Evolutionary conservation across 257 asterid genomes (phyloP).

Genomic region (Capsicum chinense): DNA sequence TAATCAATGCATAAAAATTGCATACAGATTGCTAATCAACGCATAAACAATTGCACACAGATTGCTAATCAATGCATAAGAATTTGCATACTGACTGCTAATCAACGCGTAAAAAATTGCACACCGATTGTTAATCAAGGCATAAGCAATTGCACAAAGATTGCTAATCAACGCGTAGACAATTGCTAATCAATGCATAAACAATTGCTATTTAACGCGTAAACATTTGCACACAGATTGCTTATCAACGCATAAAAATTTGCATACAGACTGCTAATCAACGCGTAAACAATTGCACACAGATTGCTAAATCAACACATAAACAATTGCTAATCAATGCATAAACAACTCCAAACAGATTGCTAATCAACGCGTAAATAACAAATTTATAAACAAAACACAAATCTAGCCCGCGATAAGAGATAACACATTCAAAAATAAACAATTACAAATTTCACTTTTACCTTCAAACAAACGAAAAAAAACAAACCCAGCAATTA

Average conservation of each 20-base stretch:
- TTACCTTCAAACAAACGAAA: not conserved
- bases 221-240: not conserved
- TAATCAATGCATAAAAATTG: not conserved
- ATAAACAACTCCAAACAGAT: too few relatives aligned
- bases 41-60: not conserved
- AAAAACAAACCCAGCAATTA: not conserved
- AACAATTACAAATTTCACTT: not conserved
- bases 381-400: not conserved
- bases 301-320: not conserved
- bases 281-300: not conserved
- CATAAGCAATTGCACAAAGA: too few relatives aligned
- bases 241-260: not conserved
- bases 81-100: not conserved
- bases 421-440: not conserved
- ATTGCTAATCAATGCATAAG: not conserved
- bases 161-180: too few relatives aligned
- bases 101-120: not conserved
- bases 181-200: too few relatives aligned
- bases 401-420: not conserved
- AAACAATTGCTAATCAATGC: not conserved
- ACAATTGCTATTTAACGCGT: not conserved
- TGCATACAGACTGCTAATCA: not conserved
- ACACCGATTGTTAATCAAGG: too few relatives aligned
- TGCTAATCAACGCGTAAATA: not conserved
- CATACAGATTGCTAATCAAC: not conserved